Evolutionary conservation across 108 stramenopile genomes (phyloP), one percentile per base, ranked within the genome.

Genomic region (Asterionellopsis glacialis): DNA sequence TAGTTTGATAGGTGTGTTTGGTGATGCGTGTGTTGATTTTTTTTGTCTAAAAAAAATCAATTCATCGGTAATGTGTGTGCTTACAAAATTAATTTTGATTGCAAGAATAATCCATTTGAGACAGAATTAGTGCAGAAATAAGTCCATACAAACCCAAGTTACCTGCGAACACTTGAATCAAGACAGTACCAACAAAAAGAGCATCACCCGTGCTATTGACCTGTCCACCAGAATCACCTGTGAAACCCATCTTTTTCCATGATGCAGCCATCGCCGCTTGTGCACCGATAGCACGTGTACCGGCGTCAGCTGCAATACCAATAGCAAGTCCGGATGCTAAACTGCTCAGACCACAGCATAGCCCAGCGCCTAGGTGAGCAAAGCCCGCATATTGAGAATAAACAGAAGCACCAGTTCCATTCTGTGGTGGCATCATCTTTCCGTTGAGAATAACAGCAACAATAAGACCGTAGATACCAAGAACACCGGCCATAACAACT

Each of bases 91-190:
- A 57, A 4, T 57, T 22, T 16, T 40, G 41, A 1, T 16, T 9
- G 39, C 56, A 57, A 41, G 56, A 57, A 42, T 57, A 57, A 42
- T 57, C 56, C 40, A 41, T 57, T 22, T 82, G 82, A 39, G 83
- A 81, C 47, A 99, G 69, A 76, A 99, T 97, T 16, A 99, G 87
- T 9, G 98, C 90, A 14, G 96, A 94, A 75, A 98, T 99, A 40
- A 99, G 77, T 45, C 98, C 98, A 70, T 98, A 99, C 15, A 99
- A 87, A 28, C 91, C 97, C 57, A 99, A 76, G 55, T 95, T 96
- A 77, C 96, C 97, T 15, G 95, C 94, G 76, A 99, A 99, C 58
- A 99, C 96, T 41, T 96, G 92, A 64, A 99, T 96, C 54, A 99
- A 77, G 48, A 99, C 83, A 70, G 97, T 94, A 19, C 95, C 97